Conservation (phyloP, 1,284 basidiomycete genomes). For the Ganoderma lingzhi region DNA sequence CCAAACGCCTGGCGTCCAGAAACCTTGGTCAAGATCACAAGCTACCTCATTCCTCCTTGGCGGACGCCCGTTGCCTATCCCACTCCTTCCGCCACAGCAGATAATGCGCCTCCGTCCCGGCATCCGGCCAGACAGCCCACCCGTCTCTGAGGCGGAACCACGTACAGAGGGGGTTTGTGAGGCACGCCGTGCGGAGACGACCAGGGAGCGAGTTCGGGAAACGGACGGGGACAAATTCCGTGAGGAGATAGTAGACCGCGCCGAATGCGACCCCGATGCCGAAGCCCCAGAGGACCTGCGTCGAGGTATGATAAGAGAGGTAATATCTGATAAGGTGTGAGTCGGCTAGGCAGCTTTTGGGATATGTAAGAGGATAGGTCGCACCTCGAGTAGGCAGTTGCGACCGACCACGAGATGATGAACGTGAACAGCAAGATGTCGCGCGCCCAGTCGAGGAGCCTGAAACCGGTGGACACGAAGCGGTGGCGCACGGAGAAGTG, state of each 20-base stretch:
- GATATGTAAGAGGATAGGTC: conserved; percentile 25
- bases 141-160: conserved; percentile 83
- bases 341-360: neutral
- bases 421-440: conserved; percentile 56
- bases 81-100: conserved; percentile 62
- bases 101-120: conserved; percentile 75
- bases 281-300: conserved; percentile 80
- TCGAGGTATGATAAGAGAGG: conserved; percentile 76
- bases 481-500: conserved; percentile 79
- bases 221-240: conserved; percentile 66
- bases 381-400: conserved; percentile 85
- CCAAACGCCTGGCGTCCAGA: neutral
- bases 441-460: conserved; percentile 58
- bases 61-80: conserved; percentile 35
- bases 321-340: conserved; percentile 56
- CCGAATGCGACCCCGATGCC: conserved; percentile 72
- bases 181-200: conserved; percentile 53
- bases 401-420: conserved; percentile 61
- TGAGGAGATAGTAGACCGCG: conserved; percentile 59
- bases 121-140: conserved; percentile 81
- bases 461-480: conserved; percentile 62
- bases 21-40: neutral
- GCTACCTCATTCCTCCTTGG: conserved; percentile 11
- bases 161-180: conserved; percentile 64
- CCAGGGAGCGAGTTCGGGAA: conserved; percentile 64